A percentile compares a stretch with the other conserved stretches of the same genome.
phyloP scores from a whole-genome alignment of 345 rosid species.

The Bruguiera sexangula region DNA sequence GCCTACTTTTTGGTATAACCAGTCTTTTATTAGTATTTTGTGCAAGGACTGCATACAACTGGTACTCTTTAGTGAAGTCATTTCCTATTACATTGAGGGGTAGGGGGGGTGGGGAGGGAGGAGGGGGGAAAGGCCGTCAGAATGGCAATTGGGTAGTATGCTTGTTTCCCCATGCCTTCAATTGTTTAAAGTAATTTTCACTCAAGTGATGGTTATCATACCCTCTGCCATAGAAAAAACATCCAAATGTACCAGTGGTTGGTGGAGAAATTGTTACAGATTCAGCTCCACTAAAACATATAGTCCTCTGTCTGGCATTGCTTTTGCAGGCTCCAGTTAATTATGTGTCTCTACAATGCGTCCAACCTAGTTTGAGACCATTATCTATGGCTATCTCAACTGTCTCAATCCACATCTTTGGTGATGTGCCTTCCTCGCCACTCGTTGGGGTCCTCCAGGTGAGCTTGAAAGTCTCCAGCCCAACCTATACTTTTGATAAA shows the following conservation, averaged over 20 bases:
- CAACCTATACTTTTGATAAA: no score
- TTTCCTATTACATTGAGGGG: no score
- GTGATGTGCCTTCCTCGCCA: constrained; percentile 95
- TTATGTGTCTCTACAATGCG: constrained; percentile 82
- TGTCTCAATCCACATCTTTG: constrained; percentile 78
- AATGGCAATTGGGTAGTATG: no score
- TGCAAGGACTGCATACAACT: no score
- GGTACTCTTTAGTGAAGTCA: no score
- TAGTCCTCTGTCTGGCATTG: background rate
- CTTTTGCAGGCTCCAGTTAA: constrained; percentile 67
- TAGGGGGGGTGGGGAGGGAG: no score
- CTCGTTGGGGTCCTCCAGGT: constrained; percentile 88
- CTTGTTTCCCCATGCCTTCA: no score
- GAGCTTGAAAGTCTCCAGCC: background rate
- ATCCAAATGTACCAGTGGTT: background rate
- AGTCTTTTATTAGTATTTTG: no score
- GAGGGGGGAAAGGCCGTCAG: no score
- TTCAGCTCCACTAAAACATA: background rate
- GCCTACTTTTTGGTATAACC: no score
- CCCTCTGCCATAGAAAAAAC: background rate
- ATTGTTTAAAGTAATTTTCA: no score
- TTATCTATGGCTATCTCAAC: constrained; percentile 87
- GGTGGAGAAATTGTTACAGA: background rate
- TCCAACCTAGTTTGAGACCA: constrained; percentile 78
- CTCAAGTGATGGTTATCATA: no score